Conservation (phyloP, 192 early-diverging fungal genomes). For the Mortierella hygrophila region DNA sequence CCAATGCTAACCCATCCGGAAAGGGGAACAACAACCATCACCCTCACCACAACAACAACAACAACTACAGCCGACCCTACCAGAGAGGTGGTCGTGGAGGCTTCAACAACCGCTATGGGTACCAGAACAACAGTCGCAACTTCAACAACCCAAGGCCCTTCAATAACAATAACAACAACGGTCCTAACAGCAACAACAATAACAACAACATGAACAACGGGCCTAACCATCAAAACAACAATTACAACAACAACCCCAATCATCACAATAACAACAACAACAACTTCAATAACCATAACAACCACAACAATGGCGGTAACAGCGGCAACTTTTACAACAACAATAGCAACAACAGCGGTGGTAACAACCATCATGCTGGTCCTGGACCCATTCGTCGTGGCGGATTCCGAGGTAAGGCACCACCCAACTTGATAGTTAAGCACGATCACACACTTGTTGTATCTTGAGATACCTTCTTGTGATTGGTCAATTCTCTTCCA, state of each 20-base stretch:
- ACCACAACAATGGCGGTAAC: background rate
- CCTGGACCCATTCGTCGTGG: slow-evolving; percentile 44
- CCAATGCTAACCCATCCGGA: background rate
- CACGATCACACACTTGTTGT: background rate
- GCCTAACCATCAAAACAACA: background rate
- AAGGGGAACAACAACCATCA: slow-evolving; percentile 17
- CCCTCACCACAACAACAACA: background rate
- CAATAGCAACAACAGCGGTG: background rate
- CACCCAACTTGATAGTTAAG: background rate
- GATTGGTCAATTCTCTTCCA: background rate
- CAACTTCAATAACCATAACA: slow-evolving; percentile 1
- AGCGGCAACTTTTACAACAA: slow-evolving; percentile 1
- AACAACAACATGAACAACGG: slow-evolving; percentile 5
- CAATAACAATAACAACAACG: slow-evolving; percentile 17
- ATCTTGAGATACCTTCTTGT: background rate
- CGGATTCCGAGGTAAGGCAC: slow-evolving; percentile 42
- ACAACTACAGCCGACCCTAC: slow-evolving; percentile 16
- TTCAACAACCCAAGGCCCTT: slow-evolving; percentile 23
- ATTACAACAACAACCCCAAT: background rate
- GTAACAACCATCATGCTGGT: slow-evolving; percentile 18
- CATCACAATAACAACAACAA: background rate
- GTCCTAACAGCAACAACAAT: background rate
- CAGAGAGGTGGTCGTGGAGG: slow-evolving; percentile 25
- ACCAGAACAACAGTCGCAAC: slow-evolving; percentile 16
- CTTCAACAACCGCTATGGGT: slow-evolving; percentile 23